Percentiles rank a stretch among this genome's conserved stretches.
phyloP scores from a whole-genome alignment of 768 basidiomycete species.

The Mycena sanguinolenta region DNA sequence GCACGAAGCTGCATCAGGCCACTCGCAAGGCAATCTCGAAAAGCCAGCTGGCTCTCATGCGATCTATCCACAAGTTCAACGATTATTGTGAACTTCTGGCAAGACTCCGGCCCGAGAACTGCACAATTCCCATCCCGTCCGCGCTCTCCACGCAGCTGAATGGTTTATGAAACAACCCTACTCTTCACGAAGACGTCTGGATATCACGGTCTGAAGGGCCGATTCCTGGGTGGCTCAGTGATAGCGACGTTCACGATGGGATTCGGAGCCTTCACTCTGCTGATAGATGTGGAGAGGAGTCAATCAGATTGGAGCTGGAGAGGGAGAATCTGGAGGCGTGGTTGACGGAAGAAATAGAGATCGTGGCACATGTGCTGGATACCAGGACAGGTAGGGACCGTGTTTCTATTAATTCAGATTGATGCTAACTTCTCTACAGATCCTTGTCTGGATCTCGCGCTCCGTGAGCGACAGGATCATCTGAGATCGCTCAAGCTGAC shows the following conservation, averaged over 20 bases:
- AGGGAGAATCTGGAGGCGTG: neutral
- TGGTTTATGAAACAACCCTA: neutral
- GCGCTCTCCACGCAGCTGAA: neutral
- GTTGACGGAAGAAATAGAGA: neutral
- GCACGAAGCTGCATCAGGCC: constrained; percentile 51
- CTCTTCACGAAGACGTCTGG: neutral
- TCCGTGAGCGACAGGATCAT: no score
- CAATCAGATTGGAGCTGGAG: neutral
- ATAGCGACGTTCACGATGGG: neutral
- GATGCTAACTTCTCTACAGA: no score
- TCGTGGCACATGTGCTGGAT: no score
- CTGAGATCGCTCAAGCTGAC: no score
- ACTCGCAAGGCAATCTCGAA: constrained; percentile 48
- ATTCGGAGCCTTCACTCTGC: neutral
- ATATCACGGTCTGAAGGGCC: neutral
- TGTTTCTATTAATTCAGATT: no score
- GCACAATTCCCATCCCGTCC: neutral
- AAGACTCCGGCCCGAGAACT: neutral
- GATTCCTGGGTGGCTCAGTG: neutral
- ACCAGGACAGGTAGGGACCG: no score
- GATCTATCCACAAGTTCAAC: constrained; percentile 48
- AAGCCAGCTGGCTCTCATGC: constrained; percentile 45
- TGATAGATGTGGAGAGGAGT: neutral
- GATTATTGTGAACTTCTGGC: constrained; percentile 32
- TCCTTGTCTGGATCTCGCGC: no score